phyloP scores from a whole-genome alignment of 2,329 filamentous ascomycete species.

The Neofusicoccum ribis region DNA sequence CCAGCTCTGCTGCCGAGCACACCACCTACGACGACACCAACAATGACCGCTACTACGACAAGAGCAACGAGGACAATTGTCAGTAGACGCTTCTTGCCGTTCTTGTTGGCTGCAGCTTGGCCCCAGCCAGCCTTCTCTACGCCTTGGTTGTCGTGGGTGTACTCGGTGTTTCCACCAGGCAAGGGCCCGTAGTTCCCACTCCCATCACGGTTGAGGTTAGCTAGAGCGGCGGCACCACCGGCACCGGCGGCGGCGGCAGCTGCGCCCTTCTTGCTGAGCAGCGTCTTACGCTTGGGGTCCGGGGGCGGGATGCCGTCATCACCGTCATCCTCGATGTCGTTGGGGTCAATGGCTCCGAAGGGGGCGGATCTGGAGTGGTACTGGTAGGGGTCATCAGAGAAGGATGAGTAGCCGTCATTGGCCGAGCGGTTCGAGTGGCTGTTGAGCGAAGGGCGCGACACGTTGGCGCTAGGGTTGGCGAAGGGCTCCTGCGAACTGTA shows the following conservation, averaged over 20 bases:
- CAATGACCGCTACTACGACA: slow-evolving; percentile 68
- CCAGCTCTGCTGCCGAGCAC: slow-evolving; percentile 57
- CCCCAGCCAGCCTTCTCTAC: slow-evolving; percentile 68
- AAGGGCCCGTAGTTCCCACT: slow-evolving; percentile 62
- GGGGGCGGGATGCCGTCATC: slow-evolving; percentile 71
- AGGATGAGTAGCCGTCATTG: slow-evolving; percentile 45
- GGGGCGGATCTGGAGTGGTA: slow-evolving; percentile 49
- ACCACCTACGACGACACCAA: slow-evolving; percentile 73
- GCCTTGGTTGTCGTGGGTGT: slow-evolving; percentile 7
- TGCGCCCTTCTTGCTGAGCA: slow-evolving; percentile 43
- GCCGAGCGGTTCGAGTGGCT: slow-evolving; percentile 23
- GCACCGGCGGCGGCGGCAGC: slow-evolving; percentile 46
- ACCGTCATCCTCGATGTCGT: slow-evolving; percentile 81
- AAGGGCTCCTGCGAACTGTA: slow-evolving; percentile 36
- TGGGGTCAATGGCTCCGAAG: slow-evolving; percentile 65
- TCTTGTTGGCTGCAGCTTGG: slow-evolving; percentile 54
- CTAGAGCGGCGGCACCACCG: slow-evolving; percentile 28
- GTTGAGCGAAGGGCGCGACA: slow-evolving; percentile 6
- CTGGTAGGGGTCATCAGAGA: slow-evolving; percentile 65
- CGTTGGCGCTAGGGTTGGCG: slow-evolving; percentile 25
- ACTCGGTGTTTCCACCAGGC: slow-evolving; percentile 31
- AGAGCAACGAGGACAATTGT: slow-evolving; percentile 66
- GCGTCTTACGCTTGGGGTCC: slow-evolving; percentile 52
- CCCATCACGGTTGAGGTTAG: slow-evolving; percentile 30
- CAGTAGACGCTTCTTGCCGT: slow-evolving; percentile 69